These are phyloP conservation scores for Zasmidium angulare DNA, from an alignment of 2,329 filamentous ascomycete species.

Conservation along the genomic window DNA sequence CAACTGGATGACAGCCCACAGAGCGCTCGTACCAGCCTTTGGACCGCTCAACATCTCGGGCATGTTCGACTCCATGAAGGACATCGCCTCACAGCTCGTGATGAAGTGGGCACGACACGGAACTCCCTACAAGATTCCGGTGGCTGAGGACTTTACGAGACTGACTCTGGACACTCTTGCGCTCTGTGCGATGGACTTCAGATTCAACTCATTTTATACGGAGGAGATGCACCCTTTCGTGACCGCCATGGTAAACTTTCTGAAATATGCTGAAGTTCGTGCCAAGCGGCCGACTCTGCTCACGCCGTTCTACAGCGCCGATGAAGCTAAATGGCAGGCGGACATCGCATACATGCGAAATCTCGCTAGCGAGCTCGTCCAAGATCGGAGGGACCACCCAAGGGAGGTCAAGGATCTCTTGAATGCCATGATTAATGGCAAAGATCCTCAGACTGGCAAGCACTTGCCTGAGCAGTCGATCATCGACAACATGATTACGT, in stretches of 20 bases:
- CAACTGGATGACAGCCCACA: constrained; percentile 40
- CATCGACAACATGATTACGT: constrained; percentile 67
- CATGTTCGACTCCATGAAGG: constrained; percentile 56
- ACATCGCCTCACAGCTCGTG: constrained; percentile 36
- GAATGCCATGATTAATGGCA: constrained; percentile 67
- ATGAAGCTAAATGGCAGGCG: constrained; percentile 49
- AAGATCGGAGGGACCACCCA: constrained; percentile 56
- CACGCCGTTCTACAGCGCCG: constrained; percentile 43
- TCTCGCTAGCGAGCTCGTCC: constrained; percentile 60
- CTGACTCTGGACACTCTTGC: constrained; percentile 71
- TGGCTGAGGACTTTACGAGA: constrained; percentile 69
- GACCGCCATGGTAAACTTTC: constrained; percentile 63
- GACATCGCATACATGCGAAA: constrained; percentile 58
- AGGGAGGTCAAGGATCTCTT: constrained; percentile 65
- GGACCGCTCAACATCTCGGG: constrained; percentile 65
- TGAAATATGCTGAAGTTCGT: constrained; percentile 45
- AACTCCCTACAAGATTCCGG: constrained; percentile 55
- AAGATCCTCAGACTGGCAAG: constrained; percentile 66
- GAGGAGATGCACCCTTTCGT: constrained; percentile 70
- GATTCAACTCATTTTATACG: constrained; percentile 69
- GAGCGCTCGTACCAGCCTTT: constrained; percentile 67
- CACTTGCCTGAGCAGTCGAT: constrained; percentile 64
- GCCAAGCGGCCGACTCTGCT: constrained; percentile 46
- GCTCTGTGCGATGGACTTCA: constrained; percentile 54
- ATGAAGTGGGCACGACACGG: constrained; percentile 48